Evolutionary conservation across 371 early-diverging fungal genomes (phyloP), one percentile per base, ranked within the genome.

Genomic region (Fennellomyces sp.): DNA sequence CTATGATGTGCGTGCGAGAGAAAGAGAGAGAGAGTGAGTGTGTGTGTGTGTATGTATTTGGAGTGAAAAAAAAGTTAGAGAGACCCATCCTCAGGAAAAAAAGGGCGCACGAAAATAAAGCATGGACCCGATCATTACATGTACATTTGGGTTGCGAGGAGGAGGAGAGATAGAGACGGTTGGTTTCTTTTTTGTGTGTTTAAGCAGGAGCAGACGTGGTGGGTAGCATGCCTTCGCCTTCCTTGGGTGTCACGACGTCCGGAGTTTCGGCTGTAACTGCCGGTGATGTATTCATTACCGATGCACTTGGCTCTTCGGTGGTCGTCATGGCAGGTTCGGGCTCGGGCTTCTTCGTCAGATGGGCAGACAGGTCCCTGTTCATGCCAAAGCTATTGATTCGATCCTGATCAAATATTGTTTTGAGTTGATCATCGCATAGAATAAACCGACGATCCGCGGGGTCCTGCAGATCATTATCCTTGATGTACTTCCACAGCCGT

Each of bases 401-500:
- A 59, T 85, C 81, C 33, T 70, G 62, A 28, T 70, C 64, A 66
- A 87, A 83, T 47, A 87, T 72, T 13, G 70, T 60, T 53, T 77
- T 82, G 5, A 87, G 64, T 52, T 73, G 70, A 6, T 66, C 78
- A 61, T 85, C 86, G 62, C 84, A 81, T 13, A 86, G 50, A 42
- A 86, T 83, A 50, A 55, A 80, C 50, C 86, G 61, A 52, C 80
- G 70, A 57, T 86, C 84, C 4, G 67, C 64, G 28, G 87, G 86
- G 68, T 87, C 87, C 57, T 86, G 86, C 26, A 86, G 70, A 39
- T 82, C 60, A 54, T 85, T 70, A 26, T 68, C 73, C 64, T 87
- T 85, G 56, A 86, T 84, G 51, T 87, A 83, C 25, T 64, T 74
- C 87, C 86, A 85, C 19, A 85, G 47, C 21, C 68, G 61, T 62